Conservation (phyloP, 2,329 filamentous ascomycete genomes). For the Ophiostoma angusticollis region DNA sequence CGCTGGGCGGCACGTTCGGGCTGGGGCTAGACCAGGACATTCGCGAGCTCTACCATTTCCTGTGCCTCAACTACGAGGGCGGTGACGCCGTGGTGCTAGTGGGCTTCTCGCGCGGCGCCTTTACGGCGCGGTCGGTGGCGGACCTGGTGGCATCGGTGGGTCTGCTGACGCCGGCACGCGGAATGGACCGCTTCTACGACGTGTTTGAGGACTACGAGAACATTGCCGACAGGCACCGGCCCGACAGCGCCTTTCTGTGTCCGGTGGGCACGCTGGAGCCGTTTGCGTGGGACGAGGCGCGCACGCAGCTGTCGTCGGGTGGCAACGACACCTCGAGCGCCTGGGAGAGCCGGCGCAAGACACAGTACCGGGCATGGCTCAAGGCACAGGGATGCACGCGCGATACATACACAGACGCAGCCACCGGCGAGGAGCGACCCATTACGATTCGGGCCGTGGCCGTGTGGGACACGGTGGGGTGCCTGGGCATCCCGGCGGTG, state of each 20-base stretch:
- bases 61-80: constrained; percentile 25
- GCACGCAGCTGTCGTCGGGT: too few species aligned
- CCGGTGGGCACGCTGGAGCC: constrained; percentile 12
- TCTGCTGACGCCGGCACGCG: constrained; percentile 28
- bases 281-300: constrained; percentile 17
- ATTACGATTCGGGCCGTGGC: constrained; percentile 33
- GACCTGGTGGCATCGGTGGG: constrained; percentile 27
- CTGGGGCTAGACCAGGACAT: constrained; percentile 23
- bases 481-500: constrained; percentile 29
- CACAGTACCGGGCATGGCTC: constrained; percentile 24
- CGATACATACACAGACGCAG: constrained; percentile 18
- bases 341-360: constrained; percentile 23
- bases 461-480: constrained; percentile 39
- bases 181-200: constrained; percentile 29
- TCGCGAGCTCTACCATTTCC: constrained; percentile 25
- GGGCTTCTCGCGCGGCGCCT: constrained; percentile 28
- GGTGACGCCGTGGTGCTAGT: constrained; percentile 25
- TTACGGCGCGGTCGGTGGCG: constrained; percentile 27
- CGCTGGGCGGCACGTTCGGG: constrained; percentile 22
- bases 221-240: constrained; percentile 17
- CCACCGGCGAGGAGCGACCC: constrained; percentile 19
- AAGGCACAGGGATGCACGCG: constrained; percentile 23
- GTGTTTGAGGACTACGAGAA: constrained; percentile 28
- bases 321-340: constrained; percentile 19
- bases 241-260: constrained; percentile 16